Evolutionary conservation across 2,329 filamentous ascomycete genomes (phyloP), one percentile per base, ranked within the genome.

Genomic region (Exophiala dermatitidis): DNA sequence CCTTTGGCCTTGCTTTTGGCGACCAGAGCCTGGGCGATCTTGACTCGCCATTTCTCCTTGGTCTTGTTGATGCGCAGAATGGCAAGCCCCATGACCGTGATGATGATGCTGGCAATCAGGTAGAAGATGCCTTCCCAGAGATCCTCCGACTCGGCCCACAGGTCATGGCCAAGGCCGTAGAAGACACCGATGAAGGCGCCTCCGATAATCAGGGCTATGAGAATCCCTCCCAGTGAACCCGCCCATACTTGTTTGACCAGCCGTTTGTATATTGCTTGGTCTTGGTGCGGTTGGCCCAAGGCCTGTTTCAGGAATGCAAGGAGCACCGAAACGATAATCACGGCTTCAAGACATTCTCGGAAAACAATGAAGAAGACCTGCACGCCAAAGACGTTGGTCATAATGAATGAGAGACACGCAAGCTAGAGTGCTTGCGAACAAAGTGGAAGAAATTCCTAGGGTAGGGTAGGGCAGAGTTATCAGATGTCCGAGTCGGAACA

Each of bases 321-420:
- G 31, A 95, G 75, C n/a, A 94, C 85, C 0, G 89, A 91, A 57
- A 94, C 82, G 63, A 95, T 86, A 66, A 95, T 89, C 65, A 80
- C 84, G 0, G 85, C 86, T 74, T 95, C 89, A 45, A 95, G 74
- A 46, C 82, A 82, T 72, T 95, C 89, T 66, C 89, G 83, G 67
- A 95, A 93, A 71, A 87, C 83, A 68, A 95, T 87, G 74, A 95
- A 90, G 74, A 95, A 95, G 50, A 95, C 82, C 77, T 85, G 86
- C 28, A 89, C 81, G 57, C 85, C 80, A 69, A 90, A 90, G 52
- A 90, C 82, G 67, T 85, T 80, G 58, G 78, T 76, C 67, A 84
- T 83, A 73, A 80, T 84, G 62, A 28, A 5, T 12, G 53, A 34
- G 29, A 5, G 5, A 32, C 9, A 50, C 9, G 38, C 38, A 9